phyloP scores from a whole-genome alignment of 768 basidiomycete species.

The Auriscalpium orientale region DNA sequence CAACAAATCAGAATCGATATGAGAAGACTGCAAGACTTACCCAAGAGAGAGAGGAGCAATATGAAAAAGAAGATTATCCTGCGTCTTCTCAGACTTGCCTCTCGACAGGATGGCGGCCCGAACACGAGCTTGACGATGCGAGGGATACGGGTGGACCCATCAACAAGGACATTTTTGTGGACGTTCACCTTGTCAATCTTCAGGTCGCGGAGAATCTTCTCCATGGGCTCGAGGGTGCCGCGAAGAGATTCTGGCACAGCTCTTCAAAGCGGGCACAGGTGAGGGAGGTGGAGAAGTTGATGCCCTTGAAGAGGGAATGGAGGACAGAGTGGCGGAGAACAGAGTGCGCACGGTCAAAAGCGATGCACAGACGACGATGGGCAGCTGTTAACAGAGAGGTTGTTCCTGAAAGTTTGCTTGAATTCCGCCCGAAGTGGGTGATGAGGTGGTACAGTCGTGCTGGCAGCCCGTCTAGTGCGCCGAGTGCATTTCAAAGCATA shows the following conservation, averaged over 20 bases:
- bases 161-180: slow-evolving; percentile 95
- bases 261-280: no score
- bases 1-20: no score
- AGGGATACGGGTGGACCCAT: no score
- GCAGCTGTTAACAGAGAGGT: slow-evolving; percentile 87
- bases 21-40: no score
- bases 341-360: slow-evolving; percentile 98
- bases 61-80: slow-evolving; percentile 90
- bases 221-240: slow-evolving; percentile 87
- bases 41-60: slow-evolving; percentile 80
- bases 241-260: slow-evolving; percentile 96
- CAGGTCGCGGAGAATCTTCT: slow-evolving; percentile 95
- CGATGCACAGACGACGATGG: slow-evolving; percentile 92
- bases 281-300: slow-evolving; percentile 97
- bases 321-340: slow-evolving; percentile 92
- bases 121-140: slow-evolving; percentile 96
- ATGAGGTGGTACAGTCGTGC: slow-evolving; percentile 76
- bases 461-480: no score
- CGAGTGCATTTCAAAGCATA: no score
- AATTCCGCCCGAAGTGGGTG: slow-evolving; percentile 93
- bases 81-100: no score
- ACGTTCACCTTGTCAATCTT: slow-evolving; percentile 96
- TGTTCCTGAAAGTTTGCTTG: slow-evolving; percentile 98
- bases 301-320: slow-evolving; percentile 95
- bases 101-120: slow-evolving; percentile 87